Base-by-base conservation (phyloP, 2,329 filamentous ascomycete species). In the Drechslerella coelobrocha region DNA sequence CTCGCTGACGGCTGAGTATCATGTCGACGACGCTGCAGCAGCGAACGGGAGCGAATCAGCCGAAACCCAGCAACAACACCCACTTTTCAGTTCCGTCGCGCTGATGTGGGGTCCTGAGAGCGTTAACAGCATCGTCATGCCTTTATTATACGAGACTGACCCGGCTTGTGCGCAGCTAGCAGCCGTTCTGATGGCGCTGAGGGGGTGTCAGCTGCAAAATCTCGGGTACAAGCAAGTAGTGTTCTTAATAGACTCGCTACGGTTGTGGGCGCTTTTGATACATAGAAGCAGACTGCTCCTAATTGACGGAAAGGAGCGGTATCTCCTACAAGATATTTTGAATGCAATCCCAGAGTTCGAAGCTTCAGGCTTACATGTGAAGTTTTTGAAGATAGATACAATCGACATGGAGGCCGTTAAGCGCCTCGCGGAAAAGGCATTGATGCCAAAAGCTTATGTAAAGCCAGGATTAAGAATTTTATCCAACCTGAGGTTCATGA, bases 371-470 rank as follows among this genome's bases (percentile, higher is more conserved):
- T 4, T 60, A 1, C 26, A 37, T 9, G 43, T 60, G 24, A 31
- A 23, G 10, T 60, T 60, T 24, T 50, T 26, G 55, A 60, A 50
- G 19, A 43, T 60, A 12, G 55, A 60, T 9, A 27, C n/a, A 0
- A 43, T 26, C 4, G 55, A 60, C 24, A 14, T 60, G 26, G 24
- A 26, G 19, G 43, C 3, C 2, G 14, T 24, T 6, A 37, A 8
- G 19, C 9, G 29, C 1, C 37, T 60, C 41, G 55, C 55, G 2
- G 41, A 39, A 29, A 17, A 39, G 26, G 43, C 41, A n/a, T 19
- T 47, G 10, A n/a, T 51, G 17, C 55, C 43, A 12, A 37, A 10
- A 4, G 12, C n/a, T 2, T 14, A 10, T 17, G 6, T 39, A 1
- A 50, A 9, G 17, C 10, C 37, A 7, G 43, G 55, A 6, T 12